Conservation (phyloP, 108 stramenopile species). For the Schizochytrium sp. region DNA sequence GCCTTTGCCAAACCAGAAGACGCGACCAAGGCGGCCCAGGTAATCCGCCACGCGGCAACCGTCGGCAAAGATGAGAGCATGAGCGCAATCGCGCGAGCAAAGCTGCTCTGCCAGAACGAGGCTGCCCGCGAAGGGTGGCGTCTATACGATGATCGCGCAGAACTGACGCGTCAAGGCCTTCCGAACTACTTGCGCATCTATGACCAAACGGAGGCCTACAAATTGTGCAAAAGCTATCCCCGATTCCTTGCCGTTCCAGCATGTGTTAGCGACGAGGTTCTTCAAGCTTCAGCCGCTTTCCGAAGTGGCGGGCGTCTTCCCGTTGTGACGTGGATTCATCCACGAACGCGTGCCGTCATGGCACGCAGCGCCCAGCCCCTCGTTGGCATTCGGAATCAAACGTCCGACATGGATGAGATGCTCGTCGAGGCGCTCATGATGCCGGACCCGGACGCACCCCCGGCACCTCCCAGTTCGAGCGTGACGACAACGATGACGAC, state of each 20-base stretch:
- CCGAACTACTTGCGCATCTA: not conserved
- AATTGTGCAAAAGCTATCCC: not conserved
- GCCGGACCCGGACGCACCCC: conserved; percentile 18
- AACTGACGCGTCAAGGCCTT: not conserved
- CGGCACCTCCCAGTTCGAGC: not conserved
- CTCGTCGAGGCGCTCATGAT: not conserved
- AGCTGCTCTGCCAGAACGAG: not conserved
- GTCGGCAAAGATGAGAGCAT: not conserved
- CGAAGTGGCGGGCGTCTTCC: conserved; percentile 35
- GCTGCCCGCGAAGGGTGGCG: not conserved
- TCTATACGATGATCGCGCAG: not conserved
- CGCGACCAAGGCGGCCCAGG: not conserved
- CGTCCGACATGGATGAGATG: not conserved
- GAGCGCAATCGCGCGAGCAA: not conserved
- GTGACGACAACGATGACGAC: not conserved
- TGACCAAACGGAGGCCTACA: not conserved
- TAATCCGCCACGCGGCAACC: not conserved
- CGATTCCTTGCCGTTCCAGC: not conserved
- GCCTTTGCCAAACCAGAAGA: not conserved
- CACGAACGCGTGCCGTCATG: conserved; percentile 34
- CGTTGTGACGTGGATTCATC: conserved; percentile 40
- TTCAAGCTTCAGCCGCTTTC: conserved; percentile 15
- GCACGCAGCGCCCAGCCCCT: conserved; percentile 37
- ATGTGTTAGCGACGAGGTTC: not conserved
- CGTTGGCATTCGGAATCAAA: conserved; percentile 29